These are phyloP conservation scores for Wickerhamomyces mucosus DNA, from an alignment of 805 yeast genomes.

Conservation along the genomic window DNA sequence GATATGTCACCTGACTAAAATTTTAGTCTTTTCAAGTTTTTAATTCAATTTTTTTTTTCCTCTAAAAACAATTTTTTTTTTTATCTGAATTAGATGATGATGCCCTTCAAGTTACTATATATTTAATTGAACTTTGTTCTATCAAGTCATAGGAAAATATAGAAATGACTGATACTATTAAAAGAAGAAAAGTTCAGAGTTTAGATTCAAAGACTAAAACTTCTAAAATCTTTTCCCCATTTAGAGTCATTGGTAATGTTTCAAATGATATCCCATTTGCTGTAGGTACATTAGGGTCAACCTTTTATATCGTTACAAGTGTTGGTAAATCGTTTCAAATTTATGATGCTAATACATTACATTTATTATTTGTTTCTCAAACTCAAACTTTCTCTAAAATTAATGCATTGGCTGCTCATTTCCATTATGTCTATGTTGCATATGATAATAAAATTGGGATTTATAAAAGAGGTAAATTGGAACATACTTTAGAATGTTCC, in stretches of 20 bases:
- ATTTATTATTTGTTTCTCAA: conserved; percentile 77
- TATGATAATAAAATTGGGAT: conserved; percentile 66
- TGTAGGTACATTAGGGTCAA: conserved; percentile 77
- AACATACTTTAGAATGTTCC: conserved; percentile 27
- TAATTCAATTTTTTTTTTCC: too few relatives aligned
- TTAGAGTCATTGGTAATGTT: conserved; percentile 86
- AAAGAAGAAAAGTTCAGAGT: conserved; percentile 12
- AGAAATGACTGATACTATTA: conserved; percentile 7
- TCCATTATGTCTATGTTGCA: conserved; percentile 75
- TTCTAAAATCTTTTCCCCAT: conserved; percentile 74
- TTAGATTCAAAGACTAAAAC: conserved; percentile 2
- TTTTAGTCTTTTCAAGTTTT: too few relatives aligned
- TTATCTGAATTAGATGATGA: too few relatives aligned
- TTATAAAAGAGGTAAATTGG: conserved; percentile 70
- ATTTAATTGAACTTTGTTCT: too few relatives aligned
- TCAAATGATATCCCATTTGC: conserved; percentile 81
- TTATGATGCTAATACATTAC: conserved; percentile 82
- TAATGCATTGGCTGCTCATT: conserved; percentile 65
- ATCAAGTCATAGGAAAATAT: not conserved
- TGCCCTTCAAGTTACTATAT: too few relatives aligned
- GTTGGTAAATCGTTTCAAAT: conserved; percentile 89
- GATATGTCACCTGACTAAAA: too few relatives aligned
- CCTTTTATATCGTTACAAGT: conserved; percentile 80
- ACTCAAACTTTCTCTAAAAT: conserved; percentile 65
- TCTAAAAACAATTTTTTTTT: too few relatives aligned